Conservation (phyloP, 164 flowering plant species). For the Cinnamomum chago region DNA sequence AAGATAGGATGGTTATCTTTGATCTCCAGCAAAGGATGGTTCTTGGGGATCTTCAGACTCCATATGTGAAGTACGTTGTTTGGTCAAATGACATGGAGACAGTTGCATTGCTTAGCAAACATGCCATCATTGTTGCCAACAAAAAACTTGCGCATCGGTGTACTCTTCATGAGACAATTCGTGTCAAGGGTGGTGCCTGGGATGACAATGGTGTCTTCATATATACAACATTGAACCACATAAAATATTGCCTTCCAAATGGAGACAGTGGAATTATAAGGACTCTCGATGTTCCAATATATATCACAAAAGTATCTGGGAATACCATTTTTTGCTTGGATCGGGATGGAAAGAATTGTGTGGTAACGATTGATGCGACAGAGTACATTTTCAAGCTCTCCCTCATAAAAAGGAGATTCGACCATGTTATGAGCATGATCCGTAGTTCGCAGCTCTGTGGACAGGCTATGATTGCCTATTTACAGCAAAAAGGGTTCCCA, state of each 20-base stretch:
- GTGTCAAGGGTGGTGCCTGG: slow-evolving; percentile 93
- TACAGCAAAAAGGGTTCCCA: slow-evolving; percentile 92
- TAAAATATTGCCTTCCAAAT: slow-evolving; percentile 88
- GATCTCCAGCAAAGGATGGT: slow-evolving; percentile 83
- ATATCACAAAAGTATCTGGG: slow-evolving; percentile 71
- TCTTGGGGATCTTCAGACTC: slow-evolving; percentile 84
- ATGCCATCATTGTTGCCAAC: slow-evolving; percentile 75
- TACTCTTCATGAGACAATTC: slow-evolving; percentile 90
- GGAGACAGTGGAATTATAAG: slow-evolving; percentile 75
- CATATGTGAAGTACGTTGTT: slow-evolving; percentile 71
- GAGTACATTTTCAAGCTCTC: slow-evolving; percentile 73
- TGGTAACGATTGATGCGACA: slow-evolving; percentile 71
- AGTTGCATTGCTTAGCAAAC: slow-evolving; percentile 91
- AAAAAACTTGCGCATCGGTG: slow-evolving; percentile 82
- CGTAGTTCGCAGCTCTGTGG: slow-evolving; percentile 81
- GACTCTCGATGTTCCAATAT: slow-evolving; percentile 71
- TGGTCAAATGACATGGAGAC: slow-evolving; percentile 94
- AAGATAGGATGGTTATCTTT: slow-evolving; percentile 78
- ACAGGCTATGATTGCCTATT: slow-evolving; percentile 89
- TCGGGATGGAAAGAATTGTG: slow-evolving; percentile 61
- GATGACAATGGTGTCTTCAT: slow-evolving; percentile 88
- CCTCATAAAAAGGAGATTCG: slow-evolving; percentile 60
- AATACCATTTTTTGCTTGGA: slow-evolving; percentile 66
- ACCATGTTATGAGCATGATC: slow-evolving; percentile 78
- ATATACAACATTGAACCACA: slow-evolving; percentile 80